These are phyloP conservation scores for Neopestalotiopsis clavispora DNA, from an alignment of 2,329 filamentous ascomycete species.

Conservation along the genomic window DNA sequence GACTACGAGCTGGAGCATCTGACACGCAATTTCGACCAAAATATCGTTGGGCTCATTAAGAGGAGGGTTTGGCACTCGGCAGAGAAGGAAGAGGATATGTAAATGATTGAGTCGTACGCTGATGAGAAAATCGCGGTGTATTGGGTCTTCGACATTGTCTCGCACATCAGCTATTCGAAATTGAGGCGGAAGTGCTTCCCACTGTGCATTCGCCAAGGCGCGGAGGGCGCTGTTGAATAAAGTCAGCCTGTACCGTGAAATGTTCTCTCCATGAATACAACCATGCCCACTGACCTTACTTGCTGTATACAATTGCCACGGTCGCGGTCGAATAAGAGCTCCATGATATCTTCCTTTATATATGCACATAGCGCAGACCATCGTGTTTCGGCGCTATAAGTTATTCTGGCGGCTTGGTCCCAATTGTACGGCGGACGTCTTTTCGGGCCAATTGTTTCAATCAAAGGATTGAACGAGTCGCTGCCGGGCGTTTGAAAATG, in stretches of 20 bases:
- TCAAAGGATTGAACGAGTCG: background rate
- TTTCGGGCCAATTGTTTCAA: background rate
- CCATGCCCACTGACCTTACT: background rate
- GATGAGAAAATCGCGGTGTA: conserved; percentile 37
- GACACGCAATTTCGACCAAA: conserved; percentile 30
- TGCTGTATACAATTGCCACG: conserved; percentile 10
- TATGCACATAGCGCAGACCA: conserved; percentile 37
- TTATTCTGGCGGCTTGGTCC: conserved; percentile 17
- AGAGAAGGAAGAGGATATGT: conserved; percentile 37
- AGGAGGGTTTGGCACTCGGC: conserved; percentile 27
- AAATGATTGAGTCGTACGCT: conserved; percentile 37
- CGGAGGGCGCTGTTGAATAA: conserved; percentile 23
- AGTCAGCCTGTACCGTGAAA: background rate
- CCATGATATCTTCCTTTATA: conserved; percentile 38
- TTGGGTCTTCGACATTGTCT: conserved; percentile 22
- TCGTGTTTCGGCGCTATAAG: conserved; percentile 28
- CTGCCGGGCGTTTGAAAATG: conserved; percentile 36
- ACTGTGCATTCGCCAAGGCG: conserved; percentile 26
- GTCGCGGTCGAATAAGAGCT: conserved; percentile 30
- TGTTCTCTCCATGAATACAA: background rate
- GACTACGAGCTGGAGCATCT: conserved; percentile 35
- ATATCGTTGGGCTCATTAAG: conserved; percentile 29
- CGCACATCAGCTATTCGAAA: conserved; percentile 26
- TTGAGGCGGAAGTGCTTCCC: conserved; percentile 31
- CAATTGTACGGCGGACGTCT: conserved; percentile 18